Evolutionary conservation across 768 basidiomycete species (phyloP), one percentile per base, ranked within the genome.

Genomic region (Tephrocybe sp.): DNA sequence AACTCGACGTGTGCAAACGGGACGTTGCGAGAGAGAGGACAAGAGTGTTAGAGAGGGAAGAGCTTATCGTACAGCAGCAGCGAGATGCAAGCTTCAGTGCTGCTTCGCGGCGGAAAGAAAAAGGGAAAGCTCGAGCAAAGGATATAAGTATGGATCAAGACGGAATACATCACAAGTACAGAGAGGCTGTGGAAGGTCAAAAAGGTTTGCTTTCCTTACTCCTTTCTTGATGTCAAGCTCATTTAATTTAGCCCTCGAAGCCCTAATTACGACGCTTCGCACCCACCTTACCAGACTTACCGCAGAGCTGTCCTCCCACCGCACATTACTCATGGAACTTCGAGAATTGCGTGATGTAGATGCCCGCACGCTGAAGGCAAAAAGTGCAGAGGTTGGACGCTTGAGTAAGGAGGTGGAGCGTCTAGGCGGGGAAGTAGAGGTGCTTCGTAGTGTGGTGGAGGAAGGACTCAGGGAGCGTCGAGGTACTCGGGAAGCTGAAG

Each of bases 401-500:
- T 76, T 97, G 10, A 76, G 78, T 33, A 73, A 77, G 10, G 89
- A 95, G 60, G 87, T 98, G 6, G 89, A 94, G 59, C 68, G 85
- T 38, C 78, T 97, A 5, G 85, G 81, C 0, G 84, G 84, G 3
- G 93, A 98, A 67, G 89, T 98, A 2, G 87, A 89, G 53, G 86
- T 91, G 2, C 73, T 97, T n/a, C 73, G 88, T 10, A 87, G 84
- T 1, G 87, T 94, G 0, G 90, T 98, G 1, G 89, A 95, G 65
- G 87, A 90, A 51, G 92, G 92, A 4, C 72, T 97, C 47, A 80
- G 84, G 53, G 90, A 92, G 55, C 68, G 92, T 22, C 70, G 86
- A 34, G 67, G 74, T 34, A 74, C 72, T 3, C 69, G 84, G 52
- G 84, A 87, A 46, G 62, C 59, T 0, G 60, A 62, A 4, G 48